Evolutionary conservation across 495 filamentous ascomycete genomes (phyloP).

Genomic region (Tuber indicum): DNA sequence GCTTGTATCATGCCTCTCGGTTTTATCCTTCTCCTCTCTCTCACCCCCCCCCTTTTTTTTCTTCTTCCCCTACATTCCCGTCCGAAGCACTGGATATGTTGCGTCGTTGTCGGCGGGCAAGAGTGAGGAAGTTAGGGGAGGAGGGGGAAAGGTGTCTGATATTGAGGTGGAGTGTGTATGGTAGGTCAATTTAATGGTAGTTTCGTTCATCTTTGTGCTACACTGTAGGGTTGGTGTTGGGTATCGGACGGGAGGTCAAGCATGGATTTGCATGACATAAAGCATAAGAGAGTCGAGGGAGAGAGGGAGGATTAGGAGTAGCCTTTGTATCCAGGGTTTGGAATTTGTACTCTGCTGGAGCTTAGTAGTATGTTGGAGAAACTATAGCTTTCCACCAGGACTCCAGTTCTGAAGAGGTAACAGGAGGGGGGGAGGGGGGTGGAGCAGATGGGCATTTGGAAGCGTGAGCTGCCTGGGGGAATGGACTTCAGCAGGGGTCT

Average conservation of each 20-base stretch:
- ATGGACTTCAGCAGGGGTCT: not conserved
- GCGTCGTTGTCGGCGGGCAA: not conserved
- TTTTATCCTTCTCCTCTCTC: not conserved
- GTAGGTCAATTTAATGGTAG: not conserved
- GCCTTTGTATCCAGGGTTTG: not conserved
- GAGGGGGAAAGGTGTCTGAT: no score
- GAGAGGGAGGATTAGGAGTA: not conserved
- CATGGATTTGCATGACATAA: not conserved
- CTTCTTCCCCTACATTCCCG: no score
- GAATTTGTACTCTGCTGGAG: not conserved
- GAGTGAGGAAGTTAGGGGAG: no score
- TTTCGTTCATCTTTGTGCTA: not conserved
- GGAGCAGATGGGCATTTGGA: not conserved
- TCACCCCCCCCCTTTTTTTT: no score
- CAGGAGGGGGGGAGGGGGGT: no score
- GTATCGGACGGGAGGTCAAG: not conserved
- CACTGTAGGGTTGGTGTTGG: not conserved
- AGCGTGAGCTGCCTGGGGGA: not conserved
- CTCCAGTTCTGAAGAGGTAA: not conserved
- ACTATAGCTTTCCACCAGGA: not conserved
- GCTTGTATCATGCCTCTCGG: not conserved
- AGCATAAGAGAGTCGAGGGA: not conserved
- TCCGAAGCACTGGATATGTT: not conserved
- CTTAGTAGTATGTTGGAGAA: not conserved
- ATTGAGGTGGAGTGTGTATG: no score